phyloP scores from a whole-genome alignment of 1,139 yeast species.

The Geotrichum citri-aurantii region DNA sequence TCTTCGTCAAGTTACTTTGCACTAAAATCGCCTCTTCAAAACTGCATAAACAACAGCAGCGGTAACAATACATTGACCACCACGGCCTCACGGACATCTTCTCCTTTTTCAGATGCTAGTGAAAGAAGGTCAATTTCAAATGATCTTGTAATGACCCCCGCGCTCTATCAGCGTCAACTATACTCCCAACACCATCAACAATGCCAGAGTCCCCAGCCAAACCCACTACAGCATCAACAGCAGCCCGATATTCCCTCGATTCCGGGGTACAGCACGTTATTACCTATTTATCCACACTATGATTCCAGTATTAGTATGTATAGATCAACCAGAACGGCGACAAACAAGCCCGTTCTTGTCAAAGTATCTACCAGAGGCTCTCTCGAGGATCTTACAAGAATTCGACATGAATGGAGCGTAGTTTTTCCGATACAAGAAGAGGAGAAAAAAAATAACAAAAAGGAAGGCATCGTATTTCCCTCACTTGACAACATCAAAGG shows the following conservation, averaged over 20 bases:
- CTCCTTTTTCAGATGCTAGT: slow-evolving; percentile 1
- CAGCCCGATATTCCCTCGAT: slow-evolving; percentile 17
- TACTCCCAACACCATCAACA: slow-evolving; percentile 5
- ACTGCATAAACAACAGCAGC: neutral
- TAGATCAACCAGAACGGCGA: slow-evolving; percentile 22
- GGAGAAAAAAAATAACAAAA: slow-evolving; percentile 1
- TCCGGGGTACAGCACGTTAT: slow-evolving; percentile 25
- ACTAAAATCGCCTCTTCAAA: slow-evolving; percentile 1
- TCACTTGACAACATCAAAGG: slow-evolving; percentile 24
- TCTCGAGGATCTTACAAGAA: slow-evolving; percentile 29
- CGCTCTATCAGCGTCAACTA: neutral
- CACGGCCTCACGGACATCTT: slow-evolving; percentile 3
- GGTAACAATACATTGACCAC: neutral
- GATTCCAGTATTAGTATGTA: slow-evolving; percentile 28
- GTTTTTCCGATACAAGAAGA: slow-evolving; percentile 12
- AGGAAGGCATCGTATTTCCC: slow-evolving; percentile 7
- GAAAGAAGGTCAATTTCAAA: neutral
- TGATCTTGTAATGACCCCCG: neutral
- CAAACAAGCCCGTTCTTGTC: slow-evolving; percentile 25
- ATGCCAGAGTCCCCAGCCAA: neutral
- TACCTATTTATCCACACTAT: slow-evolving; percentile 27
- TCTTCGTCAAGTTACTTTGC: slow-evolving; percentile 7
- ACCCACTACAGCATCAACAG: neutral
- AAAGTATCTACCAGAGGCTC: slow-evolving; percentile 27
- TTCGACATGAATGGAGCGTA: slow-evolving; percentile 31